Evolutionary conservation across 805 yeast species (phyloP), one percentile per base, ranked within the genome.

Genomic region (Candida chilensis): DNA sequence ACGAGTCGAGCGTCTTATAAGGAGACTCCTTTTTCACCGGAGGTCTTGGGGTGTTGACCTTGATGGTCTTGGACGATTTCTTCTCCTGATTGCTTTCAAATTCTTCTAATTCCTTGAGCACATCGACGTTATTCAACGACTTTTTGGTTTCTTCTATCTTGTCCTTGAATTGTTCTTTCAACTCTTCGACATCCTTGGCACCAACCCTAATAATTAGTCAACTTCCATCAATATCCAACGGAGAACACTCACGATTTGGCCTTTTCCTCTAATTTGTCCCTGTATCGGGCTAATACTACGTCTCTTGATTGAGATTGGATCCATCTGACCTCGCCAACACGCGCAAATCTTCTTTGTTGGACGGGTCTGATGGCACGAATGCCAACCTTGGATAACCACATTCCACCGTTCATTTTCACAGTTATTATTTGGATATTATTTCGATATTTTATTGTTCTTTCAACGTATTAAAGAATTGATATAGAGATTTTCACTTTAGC

Each of bases 1-100:
- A 90, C 1, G 88, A 74, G 27, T 68, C 63, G 31, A 92, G 60
- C 0, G 84, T 76, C 54, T 86, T 86, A 55, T 67, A 83, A 4
- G 90, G 86, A 8, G 47, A 35, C 27, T 44, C 31, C 16, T 68
- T 50, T 37, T 60, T 31, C 50, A 51, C 47, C 26, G 57, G 45
- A 16, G 49, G 51, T 13, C 60, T 46, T 5, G 67, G 58, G 3
- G 51, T 45, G 27, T 68, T 38, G 12, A 52, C 50, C 30, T 59
- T 59, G 28, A 48, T 47, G 1, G 54, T 47, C 20, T 43, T 36
- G 13, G 40, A 32, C 30, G 33, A 20, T 21, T 24, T 18, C 34
- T 32, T 39, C 15, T 13, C 24, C 10, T 39, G 32, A 3, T 54
- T 48, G 33, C 58, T 51, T 41, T 71, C 71, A 38, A 60, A 64